These are phyloP conservation scores for Globisporangium alternatum DNA, from an alignment of 352 stramenopile species.

Conservation along the genomic window DNA sequence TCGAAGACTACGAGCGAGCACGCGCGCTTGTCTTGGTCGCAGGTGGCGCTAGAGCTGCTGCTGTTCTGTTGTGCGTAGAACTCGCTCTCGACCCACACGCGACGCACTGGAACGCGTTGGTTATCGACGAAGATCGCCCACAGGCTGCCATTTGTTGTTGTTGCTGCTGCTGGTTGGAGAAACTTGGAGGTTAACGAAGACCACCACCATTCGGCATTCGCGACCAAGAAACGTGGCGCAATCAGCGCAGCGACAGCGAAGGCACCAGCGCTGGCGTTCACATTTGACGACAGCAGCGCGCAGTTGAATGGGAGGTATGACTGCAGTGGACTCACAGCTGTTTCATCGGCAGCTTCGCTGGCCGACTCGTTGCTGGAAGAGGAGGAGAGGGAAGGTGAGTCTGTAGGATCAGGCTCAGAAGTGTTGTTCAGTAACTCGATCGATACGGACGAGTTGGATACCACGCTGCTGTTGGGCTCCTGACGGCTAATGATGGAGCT, in stretches of 20 bases:
- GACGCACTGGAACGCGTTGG: not conserved
- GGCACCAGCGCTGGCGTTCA: not conserved
- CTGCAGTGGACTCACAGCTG: not conserved
- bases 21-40: not conserved
- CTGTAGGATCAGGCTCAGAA: not conserved
- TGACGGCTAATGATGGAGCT: not conserved
- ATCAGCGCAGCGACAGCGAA: not conserved
- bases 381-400: not conserved
- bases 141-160: not conserved
- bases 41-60: not conserved
- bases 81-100: not conserved
- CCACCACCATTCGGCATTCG: not conserved
- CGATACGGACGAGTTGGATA: too few relatives aligned
- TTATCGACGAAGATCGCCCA: not conserved
- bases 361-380: not conserved
- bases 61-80: not conserved
- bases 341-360: not conserved
- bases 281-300: slow-evolving; percentile 1
- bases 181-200: too few relatives aligned
- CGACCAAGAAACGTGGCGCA: not conserved
- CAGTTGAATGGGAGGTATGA: not conserved
- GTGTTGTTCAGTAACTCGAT: not conserved
- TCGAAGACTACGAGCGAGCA: slow-evolving; percentile 2
- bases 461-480: not conserved
- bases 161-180: not conserved